These are phyloP conservation scores for Backusella luteola DNA, from an alignment of 192 early-diverging fungal genomes.

Conservation along the genomic window DNA sequence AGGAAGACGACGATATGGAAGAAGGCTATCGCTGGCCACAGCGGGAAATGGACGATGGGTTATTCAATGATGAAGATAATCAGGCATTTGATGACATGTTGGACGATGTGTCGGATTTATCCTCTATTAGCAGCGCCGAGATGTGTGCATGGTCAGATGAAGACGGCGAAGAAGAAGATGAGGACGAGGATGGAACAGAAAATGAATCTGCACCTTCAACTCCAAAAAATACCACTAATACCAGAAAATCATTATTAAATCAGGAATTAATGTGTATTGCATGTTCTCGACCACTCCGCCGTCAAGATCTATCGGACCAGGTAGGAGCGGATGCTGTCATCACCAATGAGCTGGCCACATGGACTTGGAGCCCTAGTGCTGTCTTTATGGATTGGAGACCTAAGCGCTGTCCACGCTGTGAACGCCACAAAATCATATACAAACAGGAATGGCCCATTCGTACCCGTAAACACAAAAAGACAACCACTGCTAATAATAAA, in stretches of 20 bases:
- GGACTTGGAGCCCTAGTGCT: slow-evolving; percentile 33
- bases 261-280: slow-evolving; percentile 25
- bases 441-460: slow-evolving; percentile 31
- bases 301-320: slow-evolving; percentile 13
- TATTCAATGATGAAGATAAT: not conserved
- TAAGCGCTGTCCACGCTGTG: slow-evolving; percentile 26
- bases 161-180: slow-evolving; percentile 6
- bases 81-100: slow-evolving; percentile 21
- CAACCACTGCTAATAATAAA: not conserved
- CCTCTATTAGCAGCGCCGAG: slow-evolving; percentile 21
- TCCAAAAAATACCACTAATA: not conserved
- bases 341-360: slow-evolving; percentile 24
- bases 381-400: slow-evolving; percentile 24
- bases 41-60: not conserved
- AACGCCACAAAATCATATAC: slow-evolving; percentile 28
- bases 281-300: slow-evolving; percentile 16
- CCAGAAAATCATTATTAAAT: slow-evolving; percentile 5
- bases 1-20: not conserved
- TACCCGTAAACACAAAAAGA: slow-evolving; percentile 18
- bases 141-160: slow-evolving; percentile 10
- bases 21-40: not conserved
- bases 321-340: slow-evolving; percentile 2
- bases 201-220: not conserved
- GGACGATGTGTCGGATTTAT: slow-evolving; percentile 27
- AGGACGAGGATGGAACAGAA: not conserved